Conservation (phyloP, 1,284 basidiomycete species). For the Cryptococcus depauperatus region DNA sequence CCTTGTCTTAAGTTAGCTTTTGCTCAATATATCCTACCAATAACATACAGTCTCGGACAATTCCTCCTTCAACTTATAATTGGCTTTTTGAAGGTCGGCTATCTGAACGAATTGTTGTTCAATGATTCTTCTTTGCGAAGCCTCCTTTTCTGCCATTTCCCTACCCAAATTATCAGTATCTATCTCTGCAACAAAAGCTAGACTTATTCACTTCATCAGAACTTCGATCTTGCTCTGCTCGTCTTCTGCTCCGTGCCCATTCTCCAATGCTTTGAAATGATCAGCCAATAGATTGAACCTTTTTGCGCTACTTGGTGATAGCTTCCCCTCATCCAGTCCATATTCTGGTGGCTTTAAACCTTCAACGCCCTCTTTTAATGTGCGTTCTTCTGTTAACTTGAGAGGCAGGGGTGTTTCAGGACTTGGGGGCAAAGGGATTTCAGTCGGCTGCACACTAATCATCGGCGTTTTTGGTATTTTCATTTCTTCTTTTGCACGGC, state of each 20-base stretch:
- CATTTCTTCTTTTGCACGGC: constrained; percentile 14
- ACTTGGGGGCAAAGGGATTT: constrained; percentile 17
- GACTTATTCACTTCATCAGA: constrained; percentile 14
- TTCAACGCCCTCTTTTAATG: background rate
- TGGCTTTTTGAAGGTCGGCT: constrained; percentile 27
- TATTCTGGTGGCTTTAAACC: constrained; percentile 1
- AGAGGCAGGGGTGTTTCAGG: constrained; percentile 3
- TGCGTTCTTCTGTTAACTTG: background rate
- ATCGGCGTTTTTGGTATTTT: background rate
- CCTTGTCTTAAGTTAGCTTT: background rate
- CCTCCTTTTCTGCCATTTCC: constrained; percentile 29
- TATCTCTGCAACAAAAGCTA: background rate
- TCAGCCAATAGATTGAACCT: constrained; percentile 14
- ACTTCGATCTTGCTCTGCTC: constrained; percentile 12
- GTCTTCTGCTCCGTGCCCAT: constrained; percentile 5
- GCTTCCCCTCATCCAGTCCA: constrained; percentile 2
- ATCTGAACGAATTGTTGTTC: constrained; percentile 33
- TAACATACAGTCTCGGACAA: constrained; percentile 15
- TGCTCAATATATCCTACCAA: too few species aligned
- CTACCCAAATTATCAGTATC: constrained; percentile 7
- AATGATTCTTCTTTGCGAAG: constrained; percentile 26
- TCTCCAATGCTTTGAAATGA: constrained; percentile 10
- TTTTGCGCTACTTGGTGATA: constrained; percentile 15
- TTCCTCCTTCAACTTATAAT: constrained; percentile 22
- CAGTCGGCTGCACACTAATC: constrained; percentile 6